Percentiles rank a stretch among this genome's conserved stretches.
Evolutionary conservation across 805 yeast genomes (phyloP).

Genomic region (Sugiyamaella lignohabitans): DNA sequence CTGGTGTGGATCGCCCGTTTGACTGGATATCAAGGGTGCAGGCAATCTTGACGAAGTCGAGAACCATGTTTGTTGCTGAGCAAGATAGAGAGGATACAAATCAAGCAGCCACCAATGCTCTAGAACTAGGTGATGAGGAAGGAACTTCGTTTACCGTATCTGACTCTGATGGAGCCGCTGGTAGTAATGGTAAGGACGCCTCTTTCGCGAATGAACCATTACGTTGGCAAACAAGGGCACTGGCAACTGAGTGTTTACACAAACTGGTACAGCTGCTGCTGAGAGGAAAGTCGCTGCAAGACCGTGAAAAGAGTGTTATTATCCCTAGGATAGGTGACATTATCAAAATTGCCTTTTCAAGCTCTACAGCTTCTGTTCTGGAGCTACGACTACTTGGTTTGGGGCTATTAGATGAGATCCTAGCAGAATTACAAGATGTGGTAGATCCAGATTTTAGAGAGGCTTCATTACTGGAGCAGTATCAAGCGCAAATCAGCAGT

Average conservation of each 20-base stretch:
- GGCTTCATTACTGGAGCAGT: slow-evolving; percentile 73
- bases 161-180: slow-evolving; percentile 18
- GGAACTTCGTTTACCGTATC: slow-evolving; percentile 34
- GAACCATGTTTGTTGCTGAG: slow-evolving; percentile 34
- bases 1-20: slow-evolving; percentile 35
- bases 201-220: slow-evolving; percentile 30
- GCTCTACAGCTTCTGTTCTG: slow-evolving; percentile 66
- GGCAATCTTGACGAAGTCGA: slow-evolving; percentile 37
- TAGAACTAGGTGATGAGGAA: slow-evolving; percentile 38
- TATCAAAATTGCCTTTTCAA: slow-evolving; percentile 70
- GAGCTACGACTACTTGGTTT: slow-evolving; percentile 61
- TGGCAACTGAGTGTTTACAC: slow-evolving; percentile 32
- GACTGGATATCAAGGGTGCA: slow-evolving; percentile 56
- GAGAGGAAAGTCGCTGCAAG: slow-evolving; percentile 18
- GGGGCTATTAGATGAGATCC: slow-evolving; percentile 53
- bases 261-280: slow-evolving; percentile 23
- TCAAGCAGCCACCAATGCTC: slow-evolving; percentile 30
- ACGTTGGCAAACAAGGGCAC: slow-evolving; percentile 39
- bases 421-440: slow-evolving; percentile 53
- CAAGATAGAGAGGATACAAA: slow-evolving; percentile 20
- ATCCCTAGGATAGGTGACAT: slow-evolving; percentile 43
- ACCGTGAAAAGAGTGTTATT: slow-evolving; percentile 22
- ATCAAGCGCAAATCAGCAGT: slow-evolving; percentile 88
- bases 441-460: slow-evolving; percentile 70
- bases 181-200: slow-evolving; percentile 7